These are phyloP conservation scores for Arthroderma sp. DNA, from an alignment of 2,329 filamentous ascomycete genomes.

Conservation along the genomic window DNA sequence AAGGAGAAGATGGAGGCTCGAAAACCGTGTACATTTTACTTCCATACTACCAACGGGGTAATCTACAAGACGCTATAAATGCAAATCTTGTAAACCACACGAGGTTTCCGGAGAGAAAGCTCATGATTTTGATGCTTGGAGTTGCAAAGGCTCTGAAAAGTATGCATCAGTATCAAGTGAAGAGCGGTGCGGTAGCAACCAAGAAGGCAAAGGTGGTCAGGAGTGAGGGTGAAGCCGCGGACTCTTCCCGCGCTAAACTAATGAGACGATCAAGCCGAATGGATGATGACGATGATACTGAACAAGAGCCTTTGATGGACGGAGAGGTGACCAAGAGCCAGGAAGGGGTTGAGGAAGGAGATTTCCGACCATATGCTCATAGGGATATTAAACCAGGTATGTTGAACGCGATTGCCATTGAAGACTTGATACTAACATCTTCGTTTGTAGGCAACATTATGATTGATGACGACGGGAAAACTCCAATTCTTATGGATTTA, in stretches of 20 bases:
- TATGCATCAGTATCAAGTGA: conserved; percentile 79
- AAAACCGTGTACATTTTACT: conserved; percentile 96
- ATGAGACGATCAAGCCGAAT: conserved; percentile 31
- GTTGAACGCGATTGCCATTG: conserved; percentile 12
- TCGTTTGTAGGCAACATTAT: conserved; percentile 66
- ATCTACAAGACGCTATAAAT: conserved; percentile 96
- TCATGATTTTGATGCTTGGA: conserved; percentile 84
- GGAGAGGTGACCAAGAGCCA: conserved; percentile 56
- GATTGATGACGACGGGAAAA: conserved; percentile 81
- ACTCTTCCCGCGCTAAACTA: conserved; percentile 29
- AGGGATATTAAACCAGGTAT: conserved; percentile 92
- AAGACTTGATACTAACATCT: not conserved
- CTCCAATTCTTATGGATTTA: conserved; percentile 93
- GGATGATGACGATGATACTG: conserved; percentile 57
- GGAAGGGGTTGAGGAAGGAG: conserved; percentile 54
- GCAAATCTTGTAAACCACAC: conserved; percentile 94
- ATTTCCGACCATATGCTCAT: conserved; percentile 73
- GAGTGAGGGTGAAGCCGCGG: conserved; percentile 42
- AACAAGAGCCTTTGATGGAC: conserved; percentile 74
- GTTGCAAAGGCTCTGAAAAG: conserved; percentile 76
- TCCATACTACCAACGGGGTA: conserved; percentile 88
- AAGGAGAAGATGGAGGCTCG: conserved; percentile 47
- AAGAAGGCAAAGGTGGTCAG: conserved; percentile 46
- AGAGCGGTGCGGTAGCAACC: conserved; percentile 40
- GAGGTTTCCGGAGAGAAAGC: conserved; percentile 68